phyloP scores from a whole-genome alignment of 2,329 filamentous ascomycete species.

The Aspergillus caelatus region DNA sequence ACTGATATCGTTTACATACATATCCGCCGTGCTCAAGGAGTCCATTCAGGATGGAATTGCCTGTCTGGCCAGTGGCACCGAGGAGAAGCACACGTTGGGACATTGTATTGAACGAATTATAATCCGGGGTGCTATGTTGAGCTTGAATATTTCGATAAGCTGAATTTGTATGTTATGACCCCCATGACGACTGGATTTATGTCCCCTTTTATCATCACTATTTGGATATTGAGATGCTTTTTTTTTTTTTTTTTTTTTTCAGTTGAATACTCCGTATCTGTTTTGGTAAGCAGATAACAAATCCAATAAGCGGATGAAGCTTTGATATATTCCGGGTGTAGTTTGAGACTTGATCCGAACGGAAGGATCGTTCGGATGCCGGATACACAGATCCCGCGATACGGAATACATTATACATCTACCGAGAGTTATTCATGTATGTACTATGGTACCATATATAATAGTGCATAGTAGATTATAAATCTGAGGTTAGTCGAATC shows the following conservation, averaged over 20 bases:
- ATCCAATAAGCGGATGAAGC: not conserved
- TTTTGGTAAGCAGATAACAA: not conserved
- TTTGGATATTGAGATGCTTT: not conserved
- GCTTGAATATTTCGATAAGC: not conserved
- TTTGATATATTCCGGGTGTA: not conserved
- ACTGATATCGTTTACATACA: slow-evolving; percentile 11
- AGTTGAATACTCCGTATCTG: not conserved
- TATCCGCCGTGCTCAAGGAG: slow-evolving; percentile 25
- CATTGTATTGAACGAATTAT: not conserved
- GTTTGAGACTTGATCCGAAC: not conserved
- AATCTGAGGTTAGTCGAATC: not conserved
- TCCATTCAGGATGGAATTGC: slow-evolving; percentile 28
- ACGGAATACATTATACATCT: not conserved
- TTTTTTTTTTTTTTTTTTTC: slow-evolving; percentile 1
- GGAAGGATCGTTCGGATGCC: not conserved
- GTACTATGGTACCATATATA: too few relatives aligned
- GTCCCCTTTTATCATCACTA: not conserved
- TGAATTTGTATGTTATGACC: not conserved
- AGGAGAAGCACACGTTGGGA: slow-evolving; percentile 22
- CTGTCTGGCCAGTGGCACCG: slow-evolving; percentile 33
- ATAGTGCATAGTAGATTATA: not conserved
- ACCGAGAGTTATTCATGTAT: not conserved
- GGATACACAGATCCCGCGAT: not conserved
- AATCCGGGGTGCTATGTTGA: not conserved
- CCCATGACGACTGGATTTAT: not conserved